Evolutionary conservation across 192 early-diverging fungal species (phyloP).

Genomic region (Entomortierella beljakovae): DNA sequence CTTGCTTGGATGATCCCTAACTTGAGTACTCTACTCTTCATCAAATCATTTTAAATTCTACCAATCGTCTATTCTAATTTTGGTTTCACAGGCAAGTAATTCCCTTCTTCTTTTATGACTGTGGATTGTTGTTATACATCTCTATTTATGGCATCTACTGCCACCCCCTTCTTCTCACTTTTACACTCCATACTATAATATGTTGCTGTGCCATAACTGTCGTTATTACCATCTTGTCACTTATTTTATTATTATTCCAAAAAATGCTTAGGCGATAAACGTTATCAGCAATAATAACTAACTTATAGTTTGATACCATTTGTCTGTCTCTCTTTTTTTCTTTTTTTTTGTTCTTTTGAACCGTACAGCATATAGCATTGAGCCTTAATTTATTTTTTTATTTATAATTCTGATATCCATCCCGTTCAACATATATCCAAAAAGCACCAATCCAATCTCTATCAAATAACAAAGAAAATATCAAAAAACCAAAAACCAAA

Average conservation of each 20-base stretch:
- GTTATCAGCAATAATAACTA: not conserved
- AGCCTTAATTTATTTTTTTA: not conserved
- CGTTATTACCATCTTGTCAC: not conserved
- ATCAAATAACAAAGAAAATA: no score
- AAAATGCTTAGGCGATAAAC: not conserved
- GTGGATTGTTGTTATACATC: not conserved
- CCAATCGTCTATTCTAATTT: not conserved
- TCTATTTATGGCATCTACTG: not conserved
- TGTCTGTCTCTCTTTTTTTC: slow-evolving; percentile 9
- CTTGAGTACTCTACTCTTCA: slow-evolving; percentile 19
- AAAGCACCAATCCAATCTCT: not conserved
- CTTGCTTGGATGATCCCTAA: slow-evolving; percentile 56
- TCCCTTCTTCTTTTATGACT: not conserved
- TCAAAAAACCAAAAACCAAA: not conserved
- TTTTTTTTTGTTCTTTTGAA: not conserved
- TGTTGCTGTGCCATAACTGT: not conserved
- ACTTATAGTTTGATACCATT: not conserved
- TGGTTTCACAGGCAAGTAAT: not conserved
- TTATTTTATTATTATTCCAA: not conserved
- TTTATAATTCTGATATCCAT: not conserved
- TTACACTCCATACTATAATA: not conserved
- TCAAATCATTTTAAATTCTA: not conserved
- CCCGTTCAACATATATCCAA: not conserved
- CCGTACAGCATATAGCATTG: not conserved
- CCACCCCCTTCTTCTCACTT: not conserved